phyloP scores from a whole-genome alignment of 1,284 basidiomycete species.

The Schizophyllum commune region DNA sequence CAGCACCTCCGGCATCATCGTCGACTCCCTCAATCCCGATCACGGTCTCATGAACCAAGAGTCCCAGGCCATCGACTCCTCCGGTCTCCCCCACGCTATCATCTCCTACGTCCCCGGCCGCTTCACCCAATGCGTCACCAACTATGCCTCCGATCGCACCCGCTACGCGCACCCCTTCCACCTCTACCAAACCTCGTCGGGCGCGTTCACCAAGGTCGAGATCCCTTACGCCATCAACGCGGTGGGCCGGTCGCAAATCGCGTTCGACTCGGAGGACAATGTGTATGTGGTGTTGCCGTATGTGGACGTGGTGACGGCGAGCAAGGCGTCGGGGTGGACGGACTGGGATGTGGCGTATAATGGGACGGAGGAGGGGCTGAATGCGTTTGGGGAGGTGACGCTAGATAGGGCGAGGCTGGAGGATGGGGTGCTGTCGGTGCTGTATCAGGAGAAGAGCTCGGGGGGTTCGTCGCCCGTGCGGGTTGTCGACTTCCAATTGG shows the following conservation, averaged over 20 bases:
- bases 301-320: constrained; percentile 32
- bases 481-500: constrained; percentile 30
- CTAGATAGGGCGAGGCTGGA: constrained; percentile 30
- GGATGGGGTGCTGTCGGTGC: constrained; percentile 29
- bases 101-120: constrained; percentile 38
- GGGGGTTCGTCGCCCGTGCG: constrained; percentile 29
- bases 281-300: constrained; percentile 33
- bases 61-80: constrained; percentile 33
- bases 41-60: constrained; percentile 41
- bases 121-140: constrained; percentile 34
- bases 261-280: constrained; percentile 30
- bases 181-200: constrained; percentile 27
- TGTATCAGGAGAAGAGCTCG: constrained; percentile 31
- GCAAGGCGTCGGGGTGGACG: constrained; percentile 31
- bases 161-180: constrained; percentile 31
- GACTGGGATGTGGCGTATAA: constrained; percentile 36
- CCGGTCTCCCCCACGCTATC: constrained; percentile 31
- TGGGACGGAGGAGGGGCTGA: constrained; percentile 27
- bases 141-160: constrained; percentile 28
- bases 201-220: constrained; percentile 33
- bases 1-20: constrained; percentile 33
- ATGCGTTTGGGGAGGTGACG: constrained; percentile 36
- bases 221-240: constrained; percentile 32
- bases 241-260: constrained; percentile 36
- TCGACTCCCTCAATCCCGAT: constrained; percentile 31